phyloP scores from a whole-genome alignment of 1,284 basidiomycete species.

The Malassezia caprae region DNA sequence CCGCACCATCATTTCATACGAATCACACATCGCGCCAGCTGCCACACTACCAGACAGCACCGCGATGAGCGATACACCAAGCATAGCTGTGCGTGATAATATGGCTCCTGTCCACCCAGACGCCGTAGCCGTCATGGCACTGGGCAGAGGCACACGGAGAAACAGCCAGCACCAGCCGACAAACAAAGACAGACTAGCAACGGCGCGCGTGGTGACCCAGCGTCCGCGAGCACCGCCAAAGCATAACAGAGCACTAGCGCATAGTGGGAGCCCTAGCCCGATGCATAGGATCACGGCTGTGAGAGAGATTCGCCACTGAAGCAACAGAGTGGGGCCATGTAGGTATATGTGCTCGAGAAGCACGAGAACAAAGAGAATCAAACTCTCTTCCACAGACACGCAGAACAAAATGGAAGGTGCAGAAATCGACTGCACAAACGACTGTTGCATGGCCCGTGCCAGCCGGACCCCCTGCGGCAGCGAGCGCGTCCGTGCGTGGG shows the following conservation, averaged over 20 bases:
- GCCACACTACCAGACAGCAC: slow-evolving; percentile 49
- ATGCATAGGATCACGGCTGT: slow-evolving; percentile 21
- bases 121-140: slow-evolving; percentile 17
- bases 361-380: slow-evolving; percentile 32
- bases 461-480: background rate
- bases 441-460: background rate
- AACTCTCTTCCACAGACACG: slow-evolving; percentile 35
- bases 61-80: slow-evolving; percentile 50
- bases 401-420: slow-evolving; percentile 28
- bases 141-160: slow-evolving; percentile 39
- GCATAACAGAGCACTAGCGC: slow-evolving; percentile 31
- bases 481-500: slow-evolving; percentile 11
- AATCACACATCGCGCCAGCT: slow-evolving; percentile 49
- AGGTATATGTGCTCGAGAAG: slow-evolving; percentile 29
- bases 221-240: slow-evolving; percentile 21
- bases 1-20: slow-evolving; percentile 42
- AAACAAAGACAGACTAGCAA: slow-evolving; percentile 27
- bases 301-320: slow-evolving; percentile 21
- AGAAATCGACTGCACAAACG: background rate
- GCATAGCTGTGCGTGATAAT: slow-evolving; percentile 47
- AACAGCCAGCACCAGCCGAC: slow-evolving; percentile 33
- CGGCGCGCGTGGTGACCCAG: slow-evolving; percentile 14
- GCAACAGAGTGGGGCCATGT: slow-evolving; percentile 11
- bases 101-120: slow-evolving; percentile 23
- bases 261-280: slow-evolving; percentile 24